Base-by-base conservation (phyloP, 1,139 yeast genomes). In the Kodamaea derodonti region DNA sequence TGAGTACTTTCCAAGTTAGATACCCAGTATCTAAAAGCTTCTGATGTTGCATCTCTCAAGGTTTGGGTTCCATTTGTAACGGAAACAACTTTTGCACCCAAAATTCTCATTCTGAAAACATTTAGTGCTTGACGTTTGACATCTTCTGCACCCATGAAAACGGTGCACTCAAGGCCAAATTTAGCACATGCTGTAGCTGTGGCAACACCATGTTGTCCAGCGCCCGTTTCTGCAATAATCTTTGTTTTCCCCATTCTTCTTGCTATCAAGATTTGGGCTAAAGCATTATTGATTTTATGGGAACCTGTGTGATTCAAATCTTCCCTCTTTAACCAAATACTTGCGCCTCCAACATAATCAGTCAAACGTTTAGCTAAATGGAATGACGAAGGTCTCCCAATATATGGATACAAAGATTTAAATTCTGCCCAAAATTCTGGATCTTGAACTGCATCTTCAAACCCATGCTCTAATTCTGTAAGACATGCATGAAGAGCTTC, bases 161-260 rank as follows among this genome's bases (percentile, higher is more conserved):
- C 95, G n/a, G 87, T 86, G 69, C 98, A 92, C 56, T 84, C 79
- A 62, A 92, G 61, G 35, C 98, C 98, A 51, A 92, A 92, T 61
- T 92, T 94, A 47, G 99, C 99, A 66, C 96, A 90, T 0, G 95
- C 97, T 37, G 98, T 92, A 20, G 99, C 99, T 39, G 98, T 92
- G 31, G 99, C 99, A 29, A 92, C 99, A 67, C 99, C 99, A 58
- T 92, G 99, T 69, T 92, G 99, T 45, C 99, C 99, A 36, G 99
- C 99, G 61, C 99, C 99, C 29, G 99, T 92, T 68, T 92, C 99
- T 29, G 99, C 99, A 58, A 92, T 92, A 43, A 92, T 79, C 49
- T 84, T 80, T 42, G 69, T 80, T 69, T 92, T 92, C 33, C 98
- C 98, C 48, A 94, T 71, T 60, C 98, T 77, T 60, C 75, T 85